phyloP scores from a whole-genome alignment of 164 flowering plant genomes.

The Vitis amurensis region DNA sequence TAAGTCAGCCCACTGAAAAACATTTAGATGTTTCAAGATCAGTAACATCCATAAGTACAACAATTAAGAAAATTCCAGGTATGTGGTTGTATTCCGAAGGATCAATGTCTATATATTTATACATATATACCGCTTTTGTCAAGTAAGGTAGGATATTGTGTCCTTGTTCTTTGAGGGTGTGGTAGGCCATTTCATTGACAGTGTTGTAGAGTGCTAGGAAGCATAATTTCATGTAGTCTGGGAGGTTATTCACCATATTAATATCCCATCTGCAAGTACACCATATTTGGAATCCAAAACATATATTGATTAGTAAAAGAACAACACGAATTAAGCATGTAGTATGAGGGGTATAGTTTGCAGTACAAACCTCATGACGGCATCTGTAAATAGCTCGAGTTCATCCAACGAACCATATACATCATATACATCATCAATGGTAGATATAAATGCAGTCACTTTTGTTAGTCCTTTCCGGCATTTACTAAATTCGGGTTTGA shows the following conservation, averaged over 20 bases:
- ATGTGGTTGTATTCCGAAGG: no score
- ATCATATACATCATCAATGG: conserved; percentile 48
- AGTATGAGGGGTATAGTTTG: no score
- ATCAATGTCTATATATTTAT: background rate
- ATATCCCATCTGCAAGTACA: conserved; percentile 44
- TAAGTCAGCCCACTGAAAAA: conserved; percentile 47
- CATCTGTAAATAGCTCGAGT: conserved; percentile 37
- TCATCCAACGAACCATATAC: conserved; percentile 44
- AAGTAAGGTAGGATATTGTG: conserved; percentile 15
- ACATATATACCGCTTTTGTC: conserved; percentile 20
- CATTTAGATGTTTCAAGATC: background rate
- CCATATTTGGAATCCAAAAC: background rate
- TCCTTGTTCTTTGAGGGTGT: conserved; percentile 26
- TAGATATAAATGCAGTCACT: conserved; percentile 21
- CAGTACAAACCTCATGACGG: conserved; percentile 34
- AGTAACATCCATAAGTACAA: background rate
- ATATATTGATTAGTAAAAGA: no score
- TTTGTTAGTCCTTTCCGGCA: conserved; percentile 31
- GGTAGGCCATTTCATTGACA: conserved; percentile 37
- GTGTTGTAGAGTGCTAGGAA: conserved; percentile 44
- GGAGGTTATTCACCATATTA: conserved; percentile 30
- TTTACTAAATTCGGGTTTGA: conserved; percentile 28
- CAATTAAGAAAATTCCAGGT: background rate
- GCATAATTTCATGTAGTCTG: conserved; percentile 43
- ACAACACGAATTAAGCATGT: no score